phyloP scores from a whole-genome alignment of 1,139 yeast species.

The Candida sp. region DNA sequence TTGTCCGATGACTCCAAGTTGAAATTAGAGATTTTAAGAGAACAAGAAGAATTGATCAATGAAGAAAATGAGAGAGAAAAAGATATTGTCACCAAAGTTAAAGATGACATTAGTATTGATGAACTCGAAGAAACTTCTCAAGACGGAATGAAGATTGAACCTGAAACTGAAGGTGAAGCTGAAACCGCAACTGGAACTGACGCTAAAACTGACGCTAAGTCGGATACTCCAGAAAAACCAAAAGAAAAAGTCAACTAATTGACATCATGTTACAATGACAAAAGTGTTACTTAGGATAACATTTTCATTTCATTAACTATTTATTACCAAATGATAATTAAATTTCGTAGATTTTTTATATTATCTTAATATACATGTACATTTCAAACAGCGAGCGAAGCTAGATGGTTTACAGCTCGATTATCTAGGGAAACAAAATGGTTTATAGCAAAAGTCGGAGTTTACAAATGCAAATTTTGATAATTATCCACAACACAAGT shows the following conservation, averaged over 20 bases:
- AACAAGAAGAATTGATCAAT: constrained; percentile 91
- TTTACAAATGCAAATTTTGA: too few relatives aligned
- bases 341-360: neutral
- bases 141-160: constrained; percentile 43
- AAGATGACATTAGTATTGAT: constrained; percentile 81
- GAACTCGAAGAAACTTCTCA: constrained; percentile 59
- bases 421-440: too few relatives aligned
- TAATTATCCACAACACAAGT: too few relatives aligned
- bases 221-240: constrained; percentile 4
- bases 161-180: constrained; percentile 15
- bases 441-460: too few relatives aligned
- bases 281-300: neutral
- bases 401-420: too few relatives aligned
- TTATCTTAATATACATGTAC: too few relatives aligned
- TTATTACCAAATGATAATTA: neutral
- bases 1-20: constrained; percentile 80
- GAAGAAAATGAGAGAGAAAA: constrained; percentile 90
- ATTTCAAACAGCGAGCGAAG: too few relatives aligned
- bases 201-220: too few relatives aligned
- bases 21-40: constrained; percentile 87
- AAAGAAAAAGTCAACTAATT: constrained; percentile 5
- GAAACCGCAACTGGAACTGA: neutral
- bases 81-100: constrained; percentile 75
- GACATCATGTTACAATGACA: too few relatives aligned
- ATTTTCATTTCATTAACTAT: neutral